These are phyloP conservation scores for Kwoniella mangroviensis DNA, from an alignment of 768 basidiomycete genomes.

Conservation along the genomic window DNA sequence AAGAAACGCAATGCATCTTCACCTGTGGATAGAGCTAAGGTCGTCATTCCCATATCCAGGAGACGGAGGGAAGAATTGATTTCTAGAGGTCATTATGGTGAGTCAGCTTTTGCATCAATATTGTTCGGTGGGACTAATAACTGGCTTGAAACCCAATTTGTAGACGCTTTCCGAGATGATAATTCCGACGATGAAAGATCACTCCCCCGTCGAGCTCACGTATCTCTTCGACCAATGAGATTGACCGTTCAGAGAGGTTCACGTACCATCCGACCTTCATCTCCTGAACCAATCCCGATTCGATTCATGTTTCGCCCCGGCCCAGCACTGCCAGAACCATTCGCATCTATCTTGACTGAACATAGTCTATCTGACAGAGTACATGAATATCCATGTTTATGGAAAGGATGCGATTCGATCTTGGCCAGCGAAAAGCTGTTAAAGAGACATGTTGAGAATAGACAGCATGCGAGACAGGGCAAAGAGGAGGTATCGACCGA, in stretches of 20 bases:
- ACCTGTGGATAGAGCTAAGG: conserved; percentile 30
- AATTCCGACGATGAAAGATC: conserved; percentile 33
- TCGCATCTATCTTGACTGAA: conserved; percentile 27
- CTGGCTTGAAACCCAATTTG: too few species aligned
- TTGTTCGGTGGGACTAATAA: too few species aligned
- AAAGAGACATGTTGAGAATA: conserved; percentile 27
- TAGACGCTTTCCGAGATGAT: conserved; percentile 43
- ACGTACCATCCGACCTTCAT: conserved; percentile 25
- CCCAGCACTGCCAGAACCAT: conserved; percentile 34
- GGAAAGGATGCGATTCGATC: conserved; percentile 46
- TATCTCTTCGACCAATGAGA: conserved; percentile 30
- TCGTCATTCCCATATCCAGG: conserved; percentile 28
- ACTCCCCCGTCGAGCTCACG: conserved; percentile 10
- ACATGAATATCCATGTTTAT: conserved; percentile 26
- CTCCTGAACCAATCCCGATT: conserved; percentile 32
- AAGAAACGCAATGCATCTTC: neutral
- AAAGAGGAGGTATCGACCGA: conserved; percentile 19
- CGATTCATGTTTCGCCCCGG: conserved; percentile 40
- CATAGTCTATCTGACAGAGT: conserved; percentile 20
- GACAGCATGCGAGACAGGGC: conserved; percentile 33
- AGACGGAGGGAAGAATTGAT: conserved; percentile 28
- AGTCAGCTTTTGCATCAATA: conserved; percentile 6
- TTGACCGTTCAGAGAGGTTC: conserved; percentile 16
- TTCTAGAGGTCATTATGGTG: conserved; percentile 37
- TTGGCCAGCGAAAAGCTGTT: conserved; percentile 37